phyloP scores from a whole-genome alignment of 129 eudicot genomes.

The Artemisia tridentata region DNA sequence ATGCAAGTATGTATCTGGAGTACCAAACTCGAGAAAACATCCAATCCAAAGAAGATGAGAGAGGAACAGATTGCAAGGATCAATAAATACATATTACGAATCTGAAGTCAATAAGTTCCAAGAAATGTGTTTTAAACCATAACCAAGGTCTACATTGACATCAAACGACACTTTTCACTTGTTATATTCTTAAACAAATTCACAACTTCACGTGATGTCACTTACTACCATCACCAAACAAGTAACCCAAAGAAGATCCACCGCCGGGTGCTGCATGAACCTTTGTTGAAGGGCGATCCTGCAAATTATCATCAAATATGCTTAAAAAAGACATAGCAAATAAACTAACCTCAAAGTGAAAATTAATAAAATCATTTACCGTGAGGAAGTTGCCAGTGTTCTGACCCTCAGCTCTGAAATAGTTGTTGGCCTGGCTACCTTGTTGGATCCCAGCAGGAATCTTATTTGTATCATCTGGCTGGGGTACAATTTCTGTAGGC shows the following conservation, averaged over 20 bases:
- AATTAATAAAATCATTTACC: constrained; percentile 39
- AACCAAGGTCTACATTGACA: constrained; percentile 32
- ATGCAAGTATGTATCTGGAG: no score
- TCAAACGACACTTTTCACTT: constrained; percentile 28
- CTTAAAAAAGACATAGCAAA: background rate
- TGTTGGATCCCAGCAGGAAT: constrained; percentile 77
- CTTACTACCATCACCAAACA: constrained; percentile 57
- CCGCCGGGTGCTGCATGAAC: constrained; percentile 82
- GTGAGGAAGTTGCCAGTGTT: constrained; percentile 76
- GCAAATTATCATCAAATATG: constrained; percentile 4
- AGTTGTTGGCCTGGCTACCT: constrained; percentile 56
- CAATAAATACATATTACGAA: constrained; percentile 33
- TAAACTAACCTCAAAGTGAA: background rate
- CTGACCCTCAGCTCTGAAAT: constrained; percentile 72
- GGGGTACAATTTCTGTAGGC: constrained; percentile 44
- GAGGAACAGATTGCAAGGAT: constrained; percentile 9
- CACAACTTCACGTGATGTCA: constrained; percentile 11
- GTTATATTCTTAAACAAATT: background rate
- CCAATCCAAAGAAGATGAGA: constrained; percentile 1
- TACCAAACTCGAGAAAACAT: background rate
- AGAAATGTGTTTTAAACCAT: constrained; percentile 24
- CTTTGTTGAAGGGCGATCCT: constrained; percentile 76
- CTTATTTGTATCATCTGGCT: constrained; percentile 42
- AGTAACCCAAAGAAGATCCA: constrained; percentile 67
- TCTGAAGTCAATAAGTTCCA: constrained; percentile 16